Base-by-base conservation (phyloP, 1,139 yeast genomes). In the Hyphopichia wangnamkhiaoensis region DNA sequence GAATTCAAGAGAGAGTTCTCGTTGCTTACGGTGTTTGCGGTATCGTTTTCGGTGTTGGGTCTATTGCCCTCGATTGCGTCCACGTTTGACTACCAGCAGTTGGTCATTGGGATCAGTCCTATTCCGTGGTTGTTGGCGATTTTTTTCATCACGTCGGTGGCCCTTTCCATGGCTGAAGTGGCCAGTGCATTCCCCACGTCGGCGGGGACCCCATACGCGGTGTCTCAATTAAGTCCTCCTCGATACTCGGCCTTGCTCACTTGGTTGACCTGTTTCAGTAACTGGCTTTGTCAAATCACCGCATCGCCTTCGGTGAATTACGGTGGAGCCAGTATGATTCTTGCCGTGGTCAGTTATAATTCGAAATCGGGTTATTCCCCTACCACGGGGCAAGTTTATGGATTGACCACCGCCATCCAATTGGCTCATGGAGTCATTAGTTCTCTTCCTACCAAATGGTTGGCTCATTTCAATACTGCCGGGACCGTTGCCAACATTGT, bases 1-100 rank as follows among this genome's bases (percentile, higher is more conserved):
- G 91, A 84, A 54, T 80, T 84, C 58, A 79, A 79, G 53, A 77
- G 93, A 57, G 88, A 84, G 49, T 80, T 82, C 46, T 72, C 80
- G 4, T 56, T 80, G 19, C 74, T 80, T 67, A 72, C 86, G 4
- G 75, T 84, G 1, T 76, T 84, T 45, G 79, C 83, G 31, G 87
- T 83, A 20, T 82, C 89, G 12, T 84, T 84, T 61, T 79, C 87
- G 12, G 87, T 84, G 38, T 70, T 84, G 54, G 87, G 90, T 5
- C 67, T 84, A 40, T 68, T 84, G 40, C 91, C 93, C 2, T 82
- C 89, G 9, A 79, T 84, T 47, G 85, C 75, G 33, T 79, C 81
- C 27, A 76, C 77, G 43, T 71, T 74, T 50, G 68, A 71, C 58
- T 79, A 79, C 52, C 80, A 59, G 59, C 80, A 66, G 54, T 69